phyloP scores from a whole-genome alignment of 139 green algal species.

The Eudorina sp. region DNA sequence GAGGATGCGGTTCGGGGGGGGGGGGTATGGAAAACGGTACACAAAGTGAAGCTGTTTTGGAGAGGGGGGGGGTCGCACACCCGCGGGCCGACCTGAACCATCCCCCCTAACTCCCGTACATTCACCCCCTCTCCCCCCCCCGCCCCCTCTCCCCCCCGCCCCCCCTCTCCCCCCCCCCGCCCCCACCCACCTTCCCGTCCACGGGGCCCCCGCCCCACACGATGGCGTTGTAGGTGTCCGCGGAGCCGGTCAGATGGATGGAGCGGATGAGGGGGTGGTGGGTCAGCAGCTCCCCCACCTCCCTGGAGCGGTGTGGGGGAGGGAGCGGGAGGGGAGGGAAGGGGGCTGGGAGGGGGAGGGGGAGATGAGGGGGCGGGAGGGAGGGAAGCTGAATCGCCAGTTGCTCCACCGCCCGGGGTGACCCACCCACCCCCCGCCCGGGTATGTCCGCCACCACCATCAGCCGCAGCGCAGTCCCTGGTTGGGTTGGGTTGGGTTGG shows the following conservation, averaged over 20 bases:
- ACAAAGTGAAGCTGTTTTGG: background rate
- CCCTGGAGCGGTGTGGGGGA: background rate
- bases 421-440: too few species aligned
- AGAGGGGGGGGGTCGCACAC: background rate
- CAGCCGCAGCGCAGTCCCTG: too few species aligned
- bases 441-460: too few species aligned
- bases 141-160: too few species aligned
- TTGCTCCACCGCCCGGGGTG: too few species aligned
- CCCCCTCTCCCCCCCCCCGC: background rate
- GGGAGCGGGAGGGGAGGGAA: background rate
- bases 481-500: too few species aligned
- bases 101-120: background rate
- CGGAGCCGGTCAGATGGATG: constrained; percentile 86
- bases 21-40: background rate
- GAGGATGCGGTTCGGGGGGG: background rate
- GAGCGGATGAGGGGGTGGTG: constrained; percentile 65
- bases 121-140: background rate
- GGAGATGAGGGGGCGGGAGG: background rate
- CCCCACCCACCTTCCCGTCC: background rate
- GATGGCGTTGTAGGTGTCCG: constrained; percentile 86
- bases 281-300: constrained; percentile 71
- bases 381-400: too few species aligned
- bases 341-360: background rate
- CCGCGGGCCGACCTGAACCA: too few species aligned
- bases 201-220: constrained; percentile 69